Evolutionary conservation across 2,329 filamentous ascomycete species (phyloP).

Genomic region (Onygena corvina): DNA sequence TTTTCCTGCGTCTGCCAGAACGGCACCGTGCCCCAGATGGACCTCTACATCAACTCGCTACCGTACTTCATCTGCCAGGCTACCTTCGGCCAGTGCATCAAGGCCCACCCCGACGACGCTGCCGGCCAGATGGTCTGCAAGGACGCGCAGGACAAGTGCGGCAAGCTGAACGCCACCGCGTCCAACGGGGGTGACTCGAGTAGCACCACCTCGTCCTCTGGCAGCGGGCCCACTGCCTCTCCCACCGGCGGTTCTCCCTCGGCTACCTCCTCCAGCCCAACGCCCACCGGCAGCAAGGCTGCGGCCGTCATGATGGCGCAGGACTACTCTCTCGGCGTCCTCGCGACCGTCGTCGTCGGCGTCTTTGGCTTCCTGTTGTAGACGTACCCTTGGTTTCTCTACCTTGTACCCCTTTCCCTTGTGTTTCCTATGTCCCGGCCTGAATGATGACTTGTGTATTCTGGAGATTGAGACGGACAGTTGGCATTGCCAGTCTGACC

Average conservation of each 20-base stretch:
- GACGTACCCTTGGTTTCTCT: neutral
- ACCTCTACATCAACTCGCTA: slow-evolving; percentile 46
- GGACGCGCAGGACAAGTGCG: slow-evolving; percentile 39
- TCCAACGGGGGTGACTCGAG: slow-evolving; percentile 25
- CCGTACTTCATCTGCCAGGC: slow-evolving; percentile 49
- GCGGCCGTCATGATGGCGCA: slow-evolving; percentile 37
- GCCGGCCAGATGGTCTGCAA: slow-evolving; percentile 40
- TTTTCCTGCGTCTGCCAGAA: slow-evolving; percentile 49
- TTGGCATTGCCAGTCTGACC: neutral
- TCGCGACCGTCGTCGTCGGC: slow-evolving; percentile 44
- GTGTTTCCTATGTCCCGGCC: neutral
- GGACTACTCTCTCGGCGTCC: slow-evolving; percentile 41
- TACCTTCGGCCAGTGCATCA: slow-evolving; percentile 41
- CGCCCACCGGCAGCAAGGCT: slow-evolving; percentile 27
- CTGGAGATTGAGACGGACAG: neutral
- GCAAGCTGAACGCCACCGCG: slow-evolving; percentile 31
- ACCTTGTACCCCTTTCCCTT: neutral
- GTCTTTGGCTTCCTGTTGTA: slow-evolving; percentile 49
- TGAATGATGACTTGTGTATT: neutral
- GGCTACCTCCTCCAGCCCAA: slow-evolving; percentile 21
- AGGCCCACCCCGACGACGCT: slow-evolving; percentile 34
- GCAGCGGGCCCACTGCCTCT: slow-evolving; percentile 22
- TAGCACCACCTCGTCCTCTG: slow-evolving; percentile 21
- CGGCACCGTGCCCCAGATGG: slow-evolving; percentile 43
- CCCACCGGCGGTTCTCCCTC: slow-evolving; percentile 22